Percentiles rank a stretch among this genome's conserved stretches.
phyloP scores from a whole-genome alignment of 2,329 filamentous ascomycete genomes.

The Trichoderma sp. region DNA sequence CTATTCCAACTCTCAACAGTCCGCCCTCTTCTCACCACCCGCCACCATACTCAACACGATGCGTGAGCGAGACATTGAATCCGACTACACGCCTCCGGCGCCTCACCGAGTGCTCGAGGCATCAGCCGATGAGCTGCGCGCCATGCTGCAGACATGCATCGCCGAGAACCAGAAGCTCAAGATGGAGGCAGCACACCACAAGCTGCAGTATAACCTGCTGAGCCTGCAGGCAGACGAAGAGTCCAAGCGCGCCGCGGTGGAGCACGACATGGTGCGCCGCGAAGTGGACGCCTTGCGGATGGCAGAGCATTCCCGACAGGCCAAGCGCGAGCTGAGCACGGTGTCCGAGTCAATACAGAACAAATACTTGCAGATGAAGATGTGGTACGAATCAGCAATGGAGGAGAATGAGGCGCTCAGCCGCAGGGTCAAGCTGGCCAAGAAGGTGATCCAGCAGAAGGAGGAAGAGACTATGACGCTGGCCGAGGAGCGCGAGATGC shows the following conservation, averaged over 20 bases:
- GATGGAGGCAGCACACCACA: slow-evolving; percentile 85
- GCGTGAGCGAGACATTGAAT: slow-evolving; percentile 31
- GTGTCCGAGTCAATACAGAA: slow-evolving; percentile 53
- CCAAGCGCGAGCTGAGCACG: slow-evolving; percentile 51
- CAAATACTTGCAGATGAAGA: slow-evolving; percentile 62
- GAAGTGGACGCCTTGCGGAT: slow-evolving; percentile 82
- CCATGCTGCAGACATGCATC: slow-evolving; percentile 54
- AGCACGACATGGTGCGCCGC: slow-evolving; percentile 85
- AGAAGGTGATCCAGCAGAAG: slow-evolving; percentile 74
- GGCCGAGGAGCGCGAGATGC: slow-evolving; percentile 71
- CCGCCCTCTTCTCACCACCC: slow-evolving; percentile 54
- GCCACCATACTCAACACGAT: slow-evolving; percentile 43
- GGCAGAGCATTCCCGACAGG: slow-evolving; percentile 67
- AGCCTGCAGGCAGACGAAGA: slow-evolving; percentile 82
- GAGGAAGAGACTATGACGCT: slow-evolving; percentile 69
- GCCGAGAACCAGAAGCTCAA: slow-evolving; percentile 62
- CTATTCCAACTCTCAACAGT: slow-evolving; percentile 45
- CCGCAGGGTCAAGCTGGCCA: slow-evolving; percentile 67
- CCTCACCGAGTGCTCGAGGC: slow-evolving; percentile 52
- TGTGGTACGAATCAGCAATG: slow-evolving; percentile 63
- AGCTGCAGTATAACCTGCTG: slow-evolving; percentile 82
- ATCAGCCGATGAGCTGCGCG: slow-evolving; percentile 54
- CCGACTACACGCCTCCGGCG: slow-evolving; percentile 49
- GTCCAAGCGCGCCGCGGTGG: slow-evolving; percentile 81
- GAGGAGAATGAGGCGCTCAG: slow-evolving; percentile 64